A percentile compares a stretch with the other conserved stretches of the same genome.
These are phyloP conservation scores for Coemansia sp. DNA, from an alignment of 192 early-diverging fungal species.

Conservation along the genomic window DNA sequence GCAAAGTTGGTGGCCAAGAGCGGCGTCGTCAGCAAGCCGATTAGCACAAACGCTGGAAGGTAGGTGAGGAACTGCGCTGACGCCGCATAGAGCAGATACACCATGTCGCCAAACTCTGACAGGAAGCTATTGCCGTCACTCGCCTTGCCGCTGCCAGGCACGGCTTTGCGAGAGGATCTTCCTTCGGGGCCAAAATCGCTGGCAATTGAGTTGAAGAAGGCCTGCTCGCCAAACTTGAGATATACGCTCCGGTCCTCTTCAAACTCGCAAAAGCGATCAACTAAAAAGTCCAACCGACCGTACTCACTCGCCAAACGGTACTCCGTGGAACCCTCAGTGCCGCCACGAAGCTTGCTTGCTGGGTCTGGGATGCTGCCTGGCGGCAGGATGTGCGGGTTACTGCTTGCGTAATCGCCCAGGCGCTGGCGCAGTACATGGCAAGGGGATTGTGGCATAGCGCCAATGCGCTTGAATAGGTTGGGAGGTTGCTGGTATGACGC, in stretches of 20 bases:
- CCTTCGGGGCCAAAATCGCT: constrained; percentile 38
- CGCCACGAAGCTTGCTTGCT: constrained; percentile 1
- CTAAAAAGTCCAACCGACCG: constrained; percentile 40
- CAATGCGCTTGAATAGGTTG: constrained; percentile 39
- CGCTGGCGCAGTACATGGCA: constrained; percentile 25
- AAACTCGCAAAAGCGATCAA: constrained; percentile 42
- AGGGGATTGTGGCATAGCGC: constrained; percentile 5
- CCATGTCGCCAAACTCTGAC: constrained; percentile 24
- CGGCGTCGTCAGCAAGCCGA: constrained; percentile 33
- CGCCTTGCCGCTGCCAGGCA: constrained; percentile 1
- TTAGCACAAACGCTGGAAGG: constrained; percentile 33
- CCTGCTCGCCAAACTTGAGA: constrained; percentile 40
- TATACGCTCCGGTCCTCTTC: constrained; percentile 37
- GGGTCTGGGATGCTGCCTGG: constrained; percentile 11
- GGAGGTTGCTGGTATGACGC: constrained; percentile 14
- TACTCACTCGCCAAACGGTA: constrained; percentile 39
- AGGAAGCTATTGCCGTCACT: background rate
- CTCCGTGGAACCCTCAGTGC: background rate
- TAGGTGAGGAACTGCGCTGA: constrained; percentile 24
- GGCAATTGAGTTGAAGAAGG: constrained; percentile 39
- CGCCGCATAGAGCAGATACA: constrained; percentile 17
- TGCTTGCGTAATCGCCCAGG: constrained; percentile 7
- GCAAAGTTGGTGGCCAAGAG: constrained; percentile 33
- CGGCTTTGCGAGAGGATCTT: constrained; percentile 16
- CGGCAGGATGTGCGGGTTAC: constrained; percentile 17